Evolutionary conservation across 345 rosid genomes (phyloP).

Genomic region (Euphorbia peplus): DNA sequence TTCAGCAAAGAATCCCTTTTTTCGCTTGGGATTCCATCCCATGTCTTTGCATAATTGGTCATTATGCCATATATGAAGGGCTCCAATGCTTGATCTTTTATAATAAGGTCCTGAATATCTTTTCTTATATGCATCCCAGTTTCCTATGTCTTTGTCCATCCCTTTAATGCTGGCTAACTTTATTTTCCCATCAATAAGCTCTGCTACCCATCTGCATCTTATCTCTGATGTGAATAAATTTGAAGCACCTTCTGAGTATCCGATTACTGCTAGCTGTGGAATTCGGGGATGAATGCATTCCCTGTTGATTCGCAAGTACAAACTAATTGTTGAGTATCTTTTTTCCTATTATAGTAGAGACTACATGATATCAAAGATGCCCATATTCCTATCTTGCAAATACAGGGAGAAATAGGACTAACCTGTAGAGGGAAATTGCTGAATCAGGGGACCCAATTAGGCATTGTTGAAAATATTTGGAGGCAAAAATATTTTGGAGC

Average conservation of each 20-base stretch:
- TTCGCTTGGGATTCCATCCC: slow-evolving; percentile 40
- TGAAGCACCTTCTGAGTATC: slow-evolving; percentile 36
- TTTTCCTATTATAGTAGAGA: no score
- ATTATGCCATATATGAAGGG: slow-evolving; percentile 41
- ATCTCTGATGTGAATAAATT: slow-evolving; percentile 43
- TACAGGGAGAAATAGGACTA: background rate
- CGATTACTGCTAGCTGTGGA: slow-evolving; percentile 42
- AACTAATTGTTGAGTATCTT: no score
- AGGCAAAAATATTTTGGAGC: slow-evolving; percentile 30
- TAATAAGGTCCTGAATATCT: slow-evolving; percentile 22
- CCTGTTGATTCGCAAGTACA: slow-evolving; percentile 19
- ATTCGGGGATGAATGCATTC: slow-evolving; percentile 37
- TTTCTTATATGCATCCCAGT: slow-evolving; percentile 35
- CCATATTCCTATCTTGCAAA: background rate
- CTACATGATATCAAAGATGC: background rate
- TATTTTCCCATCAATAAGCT: slow-evolving; percentile 35
- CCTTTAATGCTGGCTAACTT: slow-evolving; percentile 30
- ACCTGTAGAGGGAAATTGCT: slow-evolving; percentile 44
- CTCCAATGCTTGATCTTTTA: slow-evolving; percentile 32
- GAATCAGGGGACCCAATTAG: slow-evolving; percentile 27
- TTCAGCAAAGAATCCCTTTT: slow-evolving; percentile 33
- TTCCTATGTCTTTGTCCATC: slow-evolving; percentile 35
- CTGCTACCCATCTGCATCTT: slow-evolving; percentile 37
- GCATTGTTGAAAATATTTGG: slow-evolving; percentile 23
- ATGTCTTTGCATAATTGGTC: slow-evolving; percentile 43